A percentile compares a stretch with the other conserved stretches of the same genome.
phyloP scores from a whole-genome alignment of 306 rosid genomes.

The Lablab purpureus region DNA sequence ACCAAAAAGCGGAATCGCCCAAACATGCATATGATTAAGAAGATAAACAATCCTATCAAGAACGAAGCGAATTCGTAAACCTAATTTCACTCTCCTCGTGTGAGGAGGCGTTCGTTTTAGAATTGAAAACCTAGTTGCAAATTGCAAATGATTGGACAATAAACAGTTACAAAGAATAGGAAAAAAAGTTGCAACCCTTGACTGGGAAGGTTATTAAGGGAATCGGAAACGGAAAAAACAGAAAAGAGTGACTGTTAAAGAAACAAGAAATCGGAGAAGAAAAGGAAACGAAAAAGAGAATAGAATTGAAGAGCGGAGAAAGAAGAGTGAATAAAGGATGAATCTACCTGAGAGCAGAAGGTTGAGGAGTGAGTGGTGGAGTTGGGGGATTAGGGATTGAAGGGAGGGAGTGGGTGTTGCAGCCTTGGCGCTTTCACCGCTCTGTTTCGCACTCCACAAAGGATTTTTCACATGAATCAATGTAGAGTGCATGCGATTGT shows the following conservation, averaged over 20 bases:
- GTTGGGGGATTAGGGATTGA: slow-evolving; percentile 44
- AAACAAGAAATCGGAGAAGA: slow-evolving; percentile 35
- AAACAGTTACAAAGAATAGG: slow-evolving; percentile 17
- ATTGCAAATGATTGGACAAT: not conserved
- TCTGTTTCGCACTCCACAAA: not conserved
- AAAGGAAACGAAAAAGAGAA: not conserved
- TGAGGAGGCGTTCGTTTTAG: not conserved
- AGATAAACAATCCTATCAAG: not conserved
- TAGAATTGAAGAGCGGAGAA: not conserved
- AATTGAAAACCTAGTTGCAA: slow-evolving; percentile 42
- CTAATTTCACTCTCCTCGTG: not conserved
- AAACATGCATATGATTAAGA: not conserved
- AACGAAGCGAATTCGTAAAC: slow-evolving; percentile 17
- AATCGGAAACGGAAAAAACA: not conserved
- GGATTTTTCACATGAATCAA: slow-evolving; percentile 40
- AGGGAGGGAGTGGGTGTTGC: slow-evolving; percentile 32
- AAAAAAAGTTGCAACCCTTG: slow-evolving; percentile 4
- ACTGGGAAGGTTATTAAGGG: not conserved
- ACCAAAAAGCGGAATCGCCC: slow-evolving; percentile 3
- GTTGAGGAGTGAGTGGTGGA: slow-evolving; percentile 20
- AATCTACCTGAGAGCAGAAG: slow-evolving; percentile 22
- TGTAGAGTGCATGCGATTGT: slow-evolving; percentile 30
- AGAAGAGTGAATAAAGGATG: not conserved
- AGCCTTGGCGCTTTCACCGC: slow-evolving; percentile 48
- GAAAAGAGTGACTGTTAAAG: not conserved